Evolutionary conservation across 768 basidiomycete species (phyloP), one percentile per base, ranked within the genome.

Genomic region (Agaricus subrufescens): DNA sequence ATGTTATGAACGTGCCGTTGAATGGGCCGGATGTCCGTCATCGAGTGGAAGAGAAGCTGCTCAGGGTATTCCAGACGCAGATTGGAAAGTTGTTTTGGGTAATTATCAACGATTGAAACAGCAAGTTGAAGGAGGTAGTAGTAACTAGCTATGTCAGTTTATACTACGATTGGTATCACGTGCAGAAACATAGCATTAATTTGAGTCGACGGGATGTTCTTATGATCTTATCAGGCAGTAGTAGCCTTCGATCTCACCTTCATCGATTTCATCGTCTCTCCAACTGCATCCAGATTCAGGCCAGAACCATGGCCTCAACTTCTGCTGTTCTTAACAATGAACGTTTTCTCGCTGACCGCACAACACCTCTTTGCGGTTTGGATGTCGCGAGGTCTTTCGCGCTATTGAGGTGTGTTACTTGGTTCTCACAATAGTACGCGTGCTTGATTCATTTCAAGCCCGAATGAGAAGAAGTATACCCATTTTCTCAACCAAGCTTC

Each of bases 391-490:
- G 83, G 52, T 80, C 87, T 1, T 94, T 93, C 64, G 70, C 70
- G n/a, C 86, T 80, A 58, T 71, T 91, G 48, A 87, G 80, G 87
- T 87, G 50, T 34, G 46, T 58, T 7, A 25, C 8, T 23, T 19
- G 19, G 30, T 30, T 31, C 39, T 14, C 9, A 52, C 60, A 9
- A 51, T 60, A 15, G 57, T 27, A 37, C 39, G 48, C 15, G 50
- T 44, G 5, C 40, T 25, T n/a, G 51, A 50, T n/a, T 46, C 56
- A 60, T 43, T 53, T 54, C 9, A 54, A 93, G 90, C 50, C 73
- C 81, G 4, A 79, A 78, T 61, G 91, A 94, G 65, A 87, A 90
- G 72, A 79, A 85, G 58, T 94, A 94, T 63, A 80, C 87, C 2
- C 89, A 94, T 69, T 84, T 80, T 64, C 50, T 91, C 12, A 79